Conservation (phyloP, 257 asterid species). For the Plantago major region DNA sequence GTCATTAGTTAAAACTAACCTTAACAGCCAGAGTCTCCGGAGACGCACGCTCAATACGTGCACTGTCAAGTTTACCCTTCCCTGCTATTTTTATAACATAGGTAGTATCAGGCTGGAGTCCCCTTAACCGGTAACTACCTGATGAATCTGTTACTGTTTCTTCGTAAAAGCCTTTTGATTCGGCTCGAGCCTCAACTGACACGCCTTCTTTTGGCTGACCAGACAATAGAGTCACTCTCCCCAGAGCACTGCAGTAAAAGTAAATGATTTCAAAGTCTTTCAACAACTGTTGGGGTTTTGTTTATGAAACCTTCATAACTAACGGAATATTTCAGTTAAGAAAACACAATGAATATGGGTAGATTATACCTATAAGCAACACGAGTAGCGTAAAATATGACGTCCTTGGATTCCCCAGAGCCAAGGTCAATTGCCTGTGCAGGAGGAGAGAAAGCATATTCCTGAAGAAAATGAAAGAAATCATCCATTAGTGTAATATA, state of each 20-base stretch:
- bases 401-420: constrained; percentile 89
- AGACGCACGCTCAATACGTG: constrained; percentile 76
- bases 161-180: constrained; percentile 83
- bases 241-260: constrained; percentile 69
- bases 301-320: constrained; percentile 7
- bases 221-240: constrained; percentile 72
- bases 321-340: too few species aligned
- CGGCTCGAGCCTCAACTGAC: constrained; percentile 86
- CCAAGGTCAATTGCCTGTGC: constrained; percentile 84
- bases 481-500: constrained; percentile 18
- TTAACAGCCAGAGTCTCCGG: constrained; percentile 57
- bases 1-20: constrained; percentile 45
- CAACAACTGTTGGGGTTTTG: constrained; percentile 2
- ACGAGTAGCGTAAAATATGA: constrained; percentile 77
- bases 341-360: background rate
- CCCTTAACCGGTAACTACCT: constrained; percentile 86
- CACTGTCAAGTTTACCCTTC: constrained; percentile 51
- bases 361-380: constrained; percentile 75
- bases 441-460: constrained; percentile 91
- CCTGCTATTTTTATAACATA: constrained; percentile 67
- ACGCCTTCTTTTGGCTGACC: constrained; percentile 92
- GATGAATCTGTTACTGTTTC: constrained; percentile 79
- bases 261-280: constrained; percentile 22
- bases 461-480: constrained; percentile 47
- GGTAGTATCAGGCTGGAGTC: constrained; percentile 76